Evolutionary conservation across 331 rosid genomes (phyloP), one percentile per base, ranked within the genome.

Genomic region (Acacia concinna): DNA sequence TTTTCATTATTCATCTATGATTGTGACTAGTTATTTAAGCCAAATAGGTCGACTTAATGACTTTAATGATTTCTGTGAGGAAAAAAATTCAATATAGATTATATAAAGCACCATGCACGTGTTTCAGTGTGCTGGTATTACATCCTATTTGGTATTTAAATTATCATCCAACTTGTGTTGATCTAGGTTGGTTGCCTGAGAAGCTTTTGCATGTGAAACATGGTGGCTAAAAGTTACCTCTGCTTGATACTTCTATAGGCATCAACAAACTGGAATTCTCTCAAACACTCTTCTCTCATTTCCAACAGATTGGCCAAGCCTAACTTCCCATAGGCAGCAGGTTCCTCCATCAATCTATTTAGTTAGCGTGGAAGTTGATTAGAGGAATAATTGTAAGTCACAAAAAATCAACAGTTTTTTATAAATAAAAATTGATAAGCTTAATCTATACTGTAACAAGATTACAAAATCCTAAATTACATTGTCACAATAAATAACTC

Each of bases 181-280:
- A 46, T 75, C 47, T 32, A 75, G 51, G 76, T n/a, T 28, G 40
- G 59, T 66, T 52, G 71, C 72, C 44, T 60, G 62, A 31, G 43
- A 49, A 43, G 68, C 76, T 60, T 35, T 68, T 69, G 68, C 65
- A 75, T 2, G 23, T 46, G 68, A 40, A 73, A 68, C 30, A 57
- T 41, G 28, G 27, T 25, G 30, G 73, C 37, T 23, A 40, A 57
- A 62, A 51, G 41, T 37, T 37, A 37, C 41, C 41, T 37, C 87
- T 90, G 98, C 85, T 94, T 94, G 89, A 94, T 94, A 74, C 89
- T 91, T 87, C 86, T 90, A 71, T 94, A 94, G 43, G 85, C 94
- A 81, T 94, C 98, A 78, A 85, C 85, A 86, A 94, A 94, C 60
- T 91, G 98, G 89, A 94, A 94, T 85, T 94, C 97, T 86, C 98